Percentiles rank a stretch among this genome's conserved stretches.
Conservation (phyloP, 192 early-diverging fungal genomes). For the Coemansia sp. region DNA sequence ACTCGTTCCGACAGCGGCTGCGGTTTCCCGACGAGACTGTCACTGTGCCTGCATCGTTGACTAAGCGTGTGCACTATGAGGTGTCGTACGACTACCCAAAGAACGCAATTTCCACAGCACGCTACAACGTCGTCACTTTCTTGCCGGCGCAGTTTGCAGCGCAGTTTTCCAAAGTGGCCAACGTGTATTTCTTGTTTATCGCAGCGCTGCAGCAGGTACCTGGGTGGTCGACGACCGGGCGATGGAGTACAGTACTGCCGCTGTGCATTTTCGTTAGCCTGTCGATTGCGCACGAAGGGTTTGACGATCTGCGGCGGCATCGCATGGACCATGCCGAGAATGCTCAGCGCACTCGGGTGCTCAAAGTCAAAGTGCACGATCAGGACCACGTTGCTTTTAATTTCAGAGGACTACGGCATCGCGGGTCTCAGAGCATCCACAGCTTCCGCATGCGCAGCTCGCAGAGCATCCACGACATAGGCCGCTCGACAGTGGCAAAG, state of each 20-base stretch:
- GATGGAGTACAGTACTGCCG: conserved; percentile 77
- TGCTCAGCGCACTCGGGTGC: conserved; percentile 58
- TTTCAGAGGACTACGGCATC: conserved; percentile 43
- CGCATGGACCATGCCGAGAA: conserved; percentile 68
- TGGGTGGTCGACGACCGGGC: conserved; percentile 76
- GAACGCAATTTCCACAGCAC: conserved; percentile 70
- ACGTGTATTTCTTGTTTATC: conserved; percentile 92
- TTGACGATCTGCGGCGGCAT: conserved; percentile 71
- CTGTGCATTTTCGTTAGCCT: conserved; percentile 74
- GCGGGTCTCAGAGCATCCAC: conserved; percentile 57
- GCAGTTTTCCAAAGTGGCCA: conserved; percentile 95
- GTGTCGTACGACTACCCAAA: conserved; percentile 58
- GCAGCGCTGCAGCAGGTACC: conserved; percentile 84
- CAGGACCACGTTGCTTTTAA: conserved; percentile 55
- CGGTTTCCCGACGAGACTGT: conserved; percentile 46
- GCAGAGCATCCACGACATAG: conserved; percentile 50
- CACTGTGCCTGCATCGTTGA: conserved; percentile 55
- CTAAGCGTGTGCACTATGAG: conserved; percentile 58
- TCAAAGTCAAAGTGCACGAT: conserved; percentile 61
- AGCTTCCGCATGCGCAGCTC: conserved; percentile 51
- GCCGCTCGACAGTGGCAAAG: conserved; percentile 25
- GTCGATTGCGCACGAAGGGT: conserved; percentile 79
- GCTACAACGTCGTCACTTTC: conserved; percentile 86
- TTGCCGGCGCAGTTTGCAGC: conserved; percentile 95
- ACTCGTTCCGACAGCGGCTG: conserved; percentile 53